A percentile compares a stretch with the other conserved stretches of the same genome.
These are phyloP conservation scores for Corymbia maculata DNA, from an alignment of 345 rosid species.

Conservation along the genomic window DNA sequence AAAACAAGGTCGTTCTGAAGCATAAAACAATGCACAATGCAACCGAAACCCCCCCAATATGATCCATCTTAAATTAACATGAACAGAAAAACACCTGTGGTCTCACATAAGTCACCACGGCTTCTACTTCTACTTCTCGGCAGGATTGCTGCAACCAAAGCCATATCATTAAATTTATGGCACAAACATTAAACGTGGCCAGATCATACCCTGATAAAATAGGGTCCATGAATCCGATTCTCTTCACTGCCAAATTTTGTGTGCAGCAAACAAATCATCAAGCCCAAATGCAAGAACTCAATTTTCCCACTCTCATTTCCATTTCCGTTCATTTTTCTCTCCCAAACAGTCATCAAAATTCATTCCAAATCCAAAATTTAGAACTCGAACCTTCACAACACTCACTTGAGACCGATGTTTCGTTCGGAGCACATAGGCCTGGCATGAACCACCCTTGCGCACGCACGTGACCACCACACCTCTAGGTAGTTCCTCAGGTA, in stretches of 20 bases:
- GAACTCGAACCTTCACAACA: too few species aligned
- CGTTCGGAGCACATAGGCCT: constrained; percentile 80
- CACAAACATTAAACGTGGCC: too few species aligned
- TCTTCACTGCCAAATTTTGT: neutral
- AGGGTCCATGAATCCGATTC: neutral
- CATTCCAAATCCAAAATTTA: too few species aligned
- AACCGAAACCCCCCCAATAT: neutral
- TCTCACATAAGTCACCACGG: too few species aligned
- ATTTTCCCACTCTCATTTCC: neutral
- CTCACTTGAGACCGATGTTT: constrained; percentile 84
- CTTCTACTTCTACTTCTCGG: too few species aligned
- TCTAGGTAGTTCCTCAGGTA: too few species aligned
- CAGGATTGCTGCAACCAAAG: too few species aligned
- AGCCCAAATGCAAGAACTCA: neutral
- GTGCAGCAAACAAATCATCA: constrained; percentile 2
- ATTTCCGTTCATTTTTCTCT: too few species aligned
- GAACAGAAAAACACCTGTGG: constrained; percentile 14
- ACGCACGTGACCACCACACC: constrained; percentile 40
- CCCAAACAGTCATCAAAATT: neutral
- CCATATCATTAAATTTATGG: too few species aligned
- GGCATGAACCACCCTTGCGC: constrained; percentile 69
- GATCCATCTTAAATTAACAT: neutral
- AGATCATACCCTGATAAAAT: too few species aligned
- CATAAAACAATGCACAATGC: neutral
- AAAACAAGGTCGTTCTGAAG: too few species aligned